These are phyloP conservation scores for Parachaetomium inaequale DNA, from an alignment of 495 filamentous ascomycete species.

Conservation along the genomic window DNA sequence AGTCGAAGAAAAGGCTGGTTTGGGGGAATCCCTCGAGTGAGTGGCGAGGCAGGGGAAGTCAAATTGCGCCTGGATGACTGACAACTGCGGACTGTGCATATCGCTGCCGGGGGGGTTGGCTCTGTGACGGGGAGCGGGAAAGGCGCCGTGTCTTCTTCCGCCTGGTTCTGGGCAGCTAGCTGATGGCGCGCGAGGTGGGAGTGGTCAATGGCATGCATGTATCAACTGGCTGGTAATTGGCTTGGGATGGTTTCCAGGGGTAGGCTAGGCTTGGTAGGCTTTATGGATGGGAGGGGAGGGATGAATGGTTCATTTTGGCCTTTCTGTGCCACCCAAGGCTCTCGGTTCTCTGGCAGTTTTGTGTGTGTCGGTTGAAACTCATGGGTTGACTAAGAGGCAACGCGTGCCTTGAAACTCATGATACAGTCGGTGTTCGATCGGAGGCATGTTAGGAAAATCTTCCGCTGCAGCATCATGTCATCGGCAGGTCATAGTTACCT, in stretches of 20 bases:
- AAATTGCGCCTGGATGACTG: background rate
- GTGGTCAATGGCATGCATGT: constrained; percentile 1
- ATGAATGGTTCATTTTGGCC: background rate
- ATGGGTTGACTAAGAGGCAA: too few species aligned
- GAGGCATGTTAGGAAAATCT: too few species aligned
- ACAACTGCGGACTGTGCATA: background rate
- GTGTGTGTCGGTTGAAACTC: background rate
- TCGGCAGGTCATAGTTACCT: too few species aligned
- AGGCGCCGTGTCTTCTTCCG: background rate
- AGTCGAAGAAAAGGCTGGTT: constrained; percentile 8
- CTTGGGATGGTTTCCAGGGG: background rate
- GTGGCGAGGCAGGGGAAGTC: background rate
- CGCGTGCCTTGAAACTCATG: too few species aligned
- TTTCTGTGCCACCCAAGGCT: background rate
- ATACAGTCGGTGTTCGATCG: too few species aligned
- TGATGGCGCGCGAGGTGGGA: background rate
- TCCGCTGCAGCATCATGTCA: too few species aligned
- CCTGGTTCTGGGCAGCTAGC: background rate
- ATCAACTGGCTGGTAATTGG: background rate
- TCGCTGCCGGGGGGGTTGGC: background rate
- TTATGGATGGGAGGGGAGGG: background rate
- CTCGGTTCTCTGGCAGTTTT: background rate
- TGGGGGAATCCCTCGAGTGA: background rate
- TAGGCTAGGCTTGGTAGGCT: background rate
- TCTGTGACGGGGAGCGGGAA: background rate